A percentile compares a stretch with the other conserved stretches of the same genome.
Conservation (phyloP, 2,329 filamentous ascomycete genomes). For the Clathrospora elynae region DNA sequence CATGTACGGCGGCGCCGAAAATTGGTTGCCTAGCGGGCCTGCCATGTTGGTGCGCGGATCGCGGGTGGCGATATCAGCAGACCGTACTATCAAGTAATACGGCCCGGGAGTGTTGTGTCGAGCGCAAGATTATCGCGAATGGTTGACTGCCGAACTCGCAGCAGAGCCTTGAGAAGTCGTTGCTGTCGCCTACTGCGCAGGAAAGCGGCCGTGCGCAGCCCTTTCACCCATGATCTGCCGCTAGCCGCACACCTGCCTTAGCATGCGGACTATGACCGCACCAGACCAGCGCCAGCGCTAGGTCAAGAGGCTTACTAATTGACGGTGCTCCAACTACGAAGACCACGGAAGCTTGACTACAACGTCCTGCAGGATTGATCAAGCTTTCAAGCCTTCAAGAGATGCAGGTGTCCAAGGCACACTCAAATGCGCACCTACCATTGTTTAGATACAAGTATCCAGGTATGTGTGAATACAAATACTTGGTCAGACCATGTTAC, state of each 20-base stretch:
- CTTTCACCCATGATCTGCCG: conserved; percentile 19
- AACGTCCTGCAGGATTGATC: no score
- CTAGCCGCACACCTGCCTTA: conserved; percentile 9
- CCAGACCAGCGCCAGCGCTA: conserved; percentile 7
- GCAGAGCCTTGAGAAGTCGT: conserved; percentile 10
- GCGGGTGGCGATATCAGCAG: no score
- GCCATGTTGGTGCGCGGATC: conserved; percentile 38
- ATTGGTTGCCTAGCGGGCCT: conserved; percentile 36
- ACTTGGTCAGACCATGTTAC: no score
- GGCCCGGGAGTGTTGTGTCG: neutral
- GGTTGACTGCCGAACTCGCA: neutral
- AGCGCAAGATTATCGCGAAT: neutral
- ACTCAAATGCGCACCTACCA: no score
- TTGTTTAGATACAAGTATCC: no score
- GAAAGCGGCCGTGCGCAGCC: conserved; percentile 12
- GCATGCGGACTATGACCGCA: conserved; percentile 14
- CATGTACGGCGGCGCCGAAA: conserved; percentile 42
- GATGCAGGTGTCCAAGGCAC: no score
- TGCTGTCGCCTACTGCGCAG: conserved; percentile 1
- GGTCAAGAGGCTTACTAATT: conserved; percentile 3
- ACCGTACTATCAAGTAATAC: no score
- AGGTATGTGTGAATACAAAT: no score
- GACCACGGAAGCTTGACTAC: no score
- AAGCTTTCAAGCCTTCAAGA: no score
- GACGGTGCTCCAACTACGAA: no score